Conservation (phyloP, 495 filamentous ascomycete genomes). For the Aspergillus ellipticus region DNA sequence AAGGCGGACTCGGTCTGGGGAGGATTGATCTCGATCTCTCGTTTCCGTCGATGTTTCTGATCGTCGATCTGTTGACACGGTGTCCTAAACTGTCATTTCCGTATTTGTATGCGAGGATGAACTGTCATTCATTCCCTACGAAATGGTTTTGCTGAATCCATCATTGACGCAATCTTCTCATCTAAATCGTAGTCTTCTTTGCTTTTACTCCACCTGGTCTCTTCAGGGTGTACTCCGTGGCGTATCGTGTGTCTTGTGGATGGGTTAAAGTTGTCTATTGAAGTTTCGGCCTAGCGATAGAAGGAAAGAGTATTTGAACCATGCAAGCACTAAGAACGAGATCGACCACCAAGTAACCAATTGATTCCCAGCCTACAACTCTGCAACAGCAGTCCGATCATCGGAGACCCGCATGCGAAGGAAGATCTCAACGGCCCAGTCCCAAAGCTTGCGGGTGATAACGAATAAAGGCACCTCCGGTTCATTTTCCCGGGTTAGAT, state of each 20-base stretch:
- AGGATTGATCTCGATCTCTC: background rate
- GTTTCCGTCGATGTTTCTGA: background rate
- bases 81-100: slow-evolving; percentile 3
- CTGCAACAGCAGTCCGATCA: slow-evolving; percentile 18
- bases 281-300: no score
- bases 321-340: background rate
- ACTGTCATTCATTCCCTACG: background rate
- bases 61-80: background rate
- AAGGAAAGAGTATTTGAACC: background rate
- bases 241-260: no score
- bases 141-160: background rate
- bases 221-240: no score
- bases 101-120: background rate
- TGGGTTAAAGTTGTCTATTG: no score
- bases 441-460: slow-evolving; percentile 46
- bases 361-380: slow-evolving; percentile 15
- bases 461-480: slow-evolving; percentile 59
- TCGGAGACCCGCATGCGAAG: slow-evolving; percentile 40
- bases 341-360: background rate
- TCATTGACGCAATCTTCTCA: background rate
- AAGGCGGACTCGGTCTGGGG: background rate
- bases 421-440: slow-evolving; percentile 39
- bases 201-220: background rate
- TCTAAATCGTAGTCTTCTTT: background rate
- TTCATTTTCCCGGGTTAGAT: slow-evolving; percentile 62